Percentiles rank a stretch among this genome's conserved stretches.
These are phyloP conservation scores for Alectoria sarmentosa DNA, from an alignment of 495 filamentous ascomycete species.

Conservation along the genomic window DNA sequence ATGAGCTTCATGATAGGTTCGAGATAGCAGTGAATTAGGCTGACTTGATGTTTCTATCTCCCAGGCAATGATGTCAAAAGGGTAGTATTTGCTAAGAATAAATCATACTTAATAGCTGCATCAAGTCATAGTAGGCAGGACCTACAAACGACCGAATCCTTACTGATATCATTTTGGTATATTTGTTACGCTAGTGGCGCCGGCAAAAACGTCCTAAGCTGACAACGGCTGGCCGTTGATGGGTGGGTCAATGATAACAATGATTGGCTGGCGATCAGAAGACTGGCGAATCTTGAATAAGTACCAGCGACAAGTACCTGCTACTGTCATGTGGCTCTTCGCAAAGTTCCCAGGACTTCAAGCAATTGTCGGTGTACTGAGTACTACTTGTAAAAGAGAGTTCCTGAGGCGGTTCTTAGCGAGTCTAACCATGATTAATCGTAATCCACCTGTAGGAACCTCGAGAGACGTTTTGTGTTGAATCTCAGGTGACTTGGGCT, in stretches of 20 bases:
- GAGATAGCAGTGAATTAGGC: slow-evolving; percentile 13
- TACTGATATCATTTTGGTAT: neutral
- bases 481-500: neutral
- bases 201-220: neutral
- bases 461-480: neutral
- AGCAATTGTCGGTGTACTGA: slow-evolving; percentile 1
- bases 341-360: slow-evolving; percentile 11
- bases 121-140: neutral
- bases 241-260: neutral
- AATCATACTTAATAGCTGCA: neutral
- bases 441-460: neutral
- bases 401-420: neutral
- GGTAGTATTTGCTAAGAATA: slow-evolving; percentile 11
- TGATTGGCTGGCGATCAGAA: neutral
- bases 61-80: neutral
- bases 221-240: neutral
- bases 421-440: neutral
- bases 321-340: slow-evolving; percentile 8
- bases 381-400: slow-evolving; percentile 1
- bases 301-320: slow-evolving; percentile 1
- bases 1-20: neutral
- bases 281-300: neutral
- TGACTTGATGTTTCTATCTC: neutral
- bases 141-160: neutral
- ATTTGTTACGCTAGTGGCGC: slow-evolving; percentile 1